Conservation (phyloP, 1,284 basidiomycete species). For the Ceratobasidium sp. region DNA sequence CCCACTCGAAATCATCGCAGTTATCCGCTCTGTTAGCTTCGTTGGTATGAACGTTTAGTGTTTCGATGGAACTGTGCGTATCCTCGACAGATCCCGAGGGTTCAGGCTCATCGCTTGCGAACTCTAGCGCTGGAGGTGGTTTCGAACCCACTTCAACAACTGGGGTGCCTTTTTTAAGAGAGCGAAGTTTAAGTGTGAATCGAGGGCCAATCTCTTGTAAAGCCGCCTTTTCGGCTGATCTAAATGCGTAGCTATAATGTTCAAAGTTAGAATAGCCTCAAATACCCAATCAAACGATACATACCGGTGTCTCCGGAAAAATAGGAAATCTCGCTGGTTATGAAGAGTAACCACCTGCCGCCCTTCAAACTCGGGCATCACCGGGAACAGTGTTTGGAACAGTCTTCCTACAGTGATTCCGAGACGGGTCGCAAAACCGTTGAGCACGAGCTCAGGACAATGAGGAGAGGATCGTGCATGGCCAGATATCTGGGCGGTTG, state of each 20-base stretch:
- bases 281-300: constrained; percentile 45
- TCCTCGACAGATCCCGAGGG: constrained; percentile 50
- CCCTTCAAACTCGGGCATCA: constrained; percentile 95
- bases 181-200: constrained; percentile 94
- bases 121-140: constrained; percentile 67
- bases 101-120: constrained; percentile 66
- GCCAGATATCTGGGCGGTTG: constrained; percentile 89
- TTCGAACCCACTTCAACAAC: constrained; percentile 77
- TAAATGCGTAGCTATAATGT: constrained; percentile 84
- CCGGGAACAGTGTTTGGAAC: constrained; percentile 96
- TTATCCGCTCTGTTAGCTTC: constrained; percentile 63
- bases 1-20: constrained; percentile 77
- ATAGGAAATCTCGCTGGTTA: constrained; percentile 98
- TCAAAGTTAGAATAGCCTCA: neutral
- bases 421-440: constrained; percentile 94
- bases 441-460: constrained; percentile 95
- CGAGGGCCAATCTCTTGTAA: constrained; percentile 98
- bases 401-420: constrained; percentile 94
- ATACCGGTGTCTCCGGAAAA: constrained; percentile 93
- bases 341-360: constrained; percentile 98
- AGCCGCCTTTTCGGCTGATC: constrained; percentile 89
- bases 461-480: constrained; percentile 95
- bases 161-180: constrained; percentile 89
- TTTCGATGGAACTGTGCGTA: constrained; percentile 53
- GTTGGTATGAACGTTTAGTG: constrained; percentile 44